Base-by-base conservation (phyloP, 2,329 filamentous ascomycete genomes). In the Byssothecium circinans region DNA sequence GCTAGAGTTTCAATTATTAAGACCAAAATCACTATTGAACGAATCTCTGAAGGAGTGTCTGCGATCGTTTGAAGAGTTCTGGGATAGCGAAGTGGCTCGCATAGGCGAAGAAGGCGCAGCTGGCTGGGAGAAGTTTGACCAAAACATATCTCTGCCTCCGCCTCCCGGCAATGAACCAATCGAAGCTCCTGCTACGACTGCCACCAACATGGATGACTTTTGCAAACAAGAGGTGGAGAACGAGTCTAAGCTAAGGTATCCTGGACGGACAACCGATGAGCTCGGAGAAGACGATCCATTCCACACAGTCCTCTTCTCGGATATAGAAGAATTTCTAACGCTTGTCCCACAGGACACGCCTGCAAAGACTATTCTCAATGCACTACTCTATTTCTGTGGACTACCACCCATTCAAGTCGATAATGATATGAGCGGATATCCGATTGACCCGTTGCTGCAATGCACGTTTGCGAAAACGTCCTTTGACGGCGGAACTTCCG, bases 1-100 rank as follows among this genome's bases (percentile, higher is more conserved):
- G 1, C 71, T 96, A 0, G 92, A 96, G 62, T 76, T 87, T 43
- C 83, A 82, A 15, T 80, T 90, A 49, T 83, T 83, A 38, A 76
- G 76, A 2, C 84, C 87, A n/a, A 75, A 44, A 18, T 17, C 29
- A 11, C 20, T 15, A 17, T 5, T 12, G 7, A 11, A 42, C 1
- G 1, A 20, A 0, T n/a, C 40, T 25, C 25, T 23, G 1, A 11
- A 19, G 36, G 41, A 55, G 17, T 35, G 33, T 2, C 2, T 54
- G 4, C 34, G 17, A 2, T 33, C 35, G 18, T 88, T 96, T 52
- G 75, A 81, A 39, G 79, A 85, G 2, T 96, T 94, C 54, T 97
- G 94, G 94, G 90, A 96, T 49, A 88, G 84, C 47, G 92, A 96
- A 63, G 78, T 83, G 0, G 76, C 87, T 0, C 82, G 92, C 5